These are phyloP conservation scores for Elsinoe australis DNA, from an alignment of 2,329 filamentous ascomycete genomes.

Conservation along the genomic window DNA sequence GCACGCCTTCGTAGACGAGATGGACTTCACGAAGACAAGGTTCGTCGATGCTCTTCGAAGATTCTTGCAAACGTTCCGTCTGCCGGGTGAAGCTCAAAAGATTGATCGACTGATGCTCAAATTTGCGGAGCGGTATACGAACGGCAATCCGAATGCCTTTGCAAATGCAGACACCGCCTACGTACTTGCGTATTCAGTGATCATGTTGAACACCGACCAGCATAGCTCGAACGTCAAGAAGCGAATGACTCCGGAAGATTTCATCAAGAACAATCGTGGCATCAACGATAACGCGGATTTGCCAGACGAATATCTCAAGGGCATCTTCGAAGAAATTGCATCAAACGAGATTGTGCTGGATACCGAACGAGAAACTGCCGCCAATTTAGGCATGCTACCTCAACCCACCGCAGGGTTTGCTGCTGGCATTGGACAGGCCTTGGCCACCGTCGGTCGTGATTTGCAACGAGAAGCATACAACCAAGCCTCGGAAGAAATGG, in stretches of 20 bases:
- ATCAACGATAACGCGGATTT: conserved; percentile 96
- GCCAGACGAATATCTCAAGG: conserved; percentile 80
- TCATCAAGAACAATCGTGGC: conserved; percentile 97
- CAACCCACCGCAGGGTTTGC: conserved; percentile 62
- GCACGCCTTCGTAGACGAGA: conserved; percentile 92
- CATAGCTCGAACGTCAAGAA: conserved; percentile 82
- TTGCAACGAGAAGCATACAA: conserved; percentile 86
- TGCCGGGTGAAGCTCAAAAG: conserved; percentile 95
- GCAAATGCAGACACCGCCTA: conserved; percentile 98
- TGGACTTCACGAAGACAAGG: conserved; percentile 85
- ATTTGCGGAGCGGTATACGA: conserved; percentile 92
- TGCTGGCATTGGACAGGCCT: conserved; percentile 75
- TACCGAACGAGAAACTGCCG: conserved; percentile 83
- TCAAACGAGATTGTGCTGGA: conserved; percentile 89
- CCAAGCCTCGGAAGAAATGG: conserved; percentile 93
- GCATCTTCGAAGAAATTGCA: conserved; percentile 87
- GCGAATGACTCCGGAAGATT: conserved; percentile 93
- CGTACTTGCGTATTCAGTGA: conserved; percentile 90
- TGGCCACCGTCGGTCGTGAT: conserved; percentile 87
- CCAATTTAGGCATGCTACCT: conserved; percentile 60
- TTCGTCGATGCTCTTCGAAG: conserved; percentile 88
- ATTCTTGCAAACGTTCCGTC: conserved; percentile 87
- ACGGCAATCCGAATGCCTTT: conserved; percentile 92
- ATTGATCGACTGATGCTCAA: conserved; percentile 99
- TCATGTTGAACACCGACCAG: conserved; percentile 90